These are phyloP conservation scores for Elsinoe necatrix DNA, from an alignment of 2,329 filamentous ascomycete genomes.

Conservation along the genomic window DNA sequence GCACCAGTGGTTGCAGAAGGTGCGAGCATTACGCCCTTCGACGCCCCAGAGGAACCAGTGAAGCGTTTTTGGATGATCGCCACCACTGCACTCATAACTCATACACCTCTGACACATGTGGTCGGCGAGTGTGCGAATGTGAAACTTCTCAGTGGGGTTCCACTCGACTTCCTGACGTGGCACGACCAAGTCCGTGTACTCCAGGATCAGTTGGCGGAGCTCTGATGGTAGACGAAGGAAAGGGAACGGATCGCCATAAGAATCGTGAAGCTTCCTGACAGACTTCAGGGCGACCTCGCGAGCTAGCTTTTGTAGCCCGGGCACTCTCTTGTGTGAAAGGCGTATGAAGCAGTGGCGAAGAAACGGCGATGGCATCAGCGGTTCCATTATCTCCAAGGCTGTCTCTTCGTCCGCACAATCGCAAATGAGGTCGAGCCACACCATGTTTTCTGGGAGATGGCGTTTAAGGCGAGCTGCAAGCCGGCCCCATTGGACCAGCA, in stretches of 20 bases:
- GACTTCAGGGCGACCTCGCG: not conserved
- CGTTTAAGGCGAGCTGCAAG: not conserved
- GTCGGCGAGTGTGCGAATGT: not conserved
- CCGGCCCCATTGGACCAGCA: not conserved
- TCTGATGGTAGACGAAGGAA: not conserved
- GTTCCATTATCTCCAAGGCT: not conserved
- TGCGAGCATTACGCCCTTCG: not conserved
- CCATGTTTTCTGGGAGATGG: not conserved
- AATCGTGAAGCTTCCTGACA: not conserved
- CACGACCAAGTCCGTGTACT: not conserved
- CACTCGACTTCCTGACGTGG: not conserved
- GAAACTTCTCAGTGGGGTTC: constrained; percentile 2
- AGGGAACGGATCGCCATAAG: not conserved
- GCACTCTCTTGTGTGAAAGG: not conserved
- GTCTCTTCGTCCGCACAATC: constrained; percentile 2
- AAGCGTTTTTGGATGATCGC: not conserved
- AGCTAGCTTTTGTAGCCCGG: not conserved
- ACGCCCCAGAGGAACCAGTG: constrained; percentile 9
- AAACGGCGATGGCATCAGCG: not conserved
- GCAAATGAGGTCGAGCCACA: constrained; percentile 1
- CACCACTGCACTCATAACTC: not conserved
- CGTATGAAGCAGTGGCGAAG: constrained; percentile 2
- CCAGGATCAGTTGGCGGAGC: not conserved
- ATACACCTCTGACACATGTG: not conserved
- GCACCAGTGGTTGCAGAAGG: constrained; percentile 4